Evolutionary conservation across 169 alveolate genomes (phyloP).

Genomic region (Perkinsus chesapeaki): DNA sequence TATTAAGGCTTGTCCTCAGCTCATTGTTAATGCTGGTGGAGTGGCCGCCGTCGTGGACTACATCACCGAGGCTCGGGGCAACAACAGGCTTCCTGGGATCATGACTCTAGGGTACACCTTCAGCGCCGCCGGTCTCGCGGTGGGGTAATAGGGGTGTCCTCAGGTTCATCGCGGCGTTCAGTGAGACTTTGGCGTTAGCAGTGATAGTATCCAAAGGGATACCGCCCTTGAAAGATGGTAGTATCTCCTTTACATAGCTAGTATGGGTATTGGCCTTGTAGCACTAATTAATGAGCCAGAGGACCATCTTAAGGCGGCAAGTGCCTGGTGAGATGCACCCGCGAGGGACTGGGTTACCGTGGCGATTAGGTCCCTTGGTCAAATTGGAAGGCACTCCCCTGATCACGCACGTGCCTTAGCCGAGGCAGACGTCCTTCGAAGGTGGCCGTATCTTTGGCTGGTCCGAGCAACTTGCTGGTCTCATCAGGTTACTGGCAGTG

Average conservation of each 20-base stretch:
- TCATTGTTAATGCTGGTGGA: conserved; percentile 60
- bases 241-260: neutral
- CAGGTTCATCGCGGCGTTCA: conserved; percentile 69
- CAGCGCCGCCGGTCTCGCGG: neutral
- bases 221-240: neutral
- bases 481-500: conserved; percentile 53
- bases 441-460: no score
- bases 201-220: conserved; percentile 73
- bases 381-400: conserved; percentile 83
- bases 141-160: neutral
- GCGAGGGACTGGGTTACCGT: neutral
- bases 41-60: conserved; percentile 86
- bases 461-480: neutral
- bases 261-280: neutral
- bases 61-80: conserved; percentile 79
- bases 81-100: conserved; percentile 83
- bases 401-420: conserved; percentile 87
- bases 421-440: conserved; percentile 75
- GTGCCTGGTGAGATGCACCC: conserved; percentile 63
- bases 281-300: conserved; percentile 83
- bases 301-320: conserved; percentile 81
- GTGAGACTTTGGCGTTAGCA: conserved; percentile 84
- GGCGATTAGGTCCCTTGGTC: conserved; percentile 56
- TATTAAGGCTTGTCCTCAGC: neutral
- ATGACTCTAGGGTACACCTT: conserved; percentile 75